Base-by-base conservation (phyloP, 768 basidiomycete species). In the Suillus subluteus region DNA sequence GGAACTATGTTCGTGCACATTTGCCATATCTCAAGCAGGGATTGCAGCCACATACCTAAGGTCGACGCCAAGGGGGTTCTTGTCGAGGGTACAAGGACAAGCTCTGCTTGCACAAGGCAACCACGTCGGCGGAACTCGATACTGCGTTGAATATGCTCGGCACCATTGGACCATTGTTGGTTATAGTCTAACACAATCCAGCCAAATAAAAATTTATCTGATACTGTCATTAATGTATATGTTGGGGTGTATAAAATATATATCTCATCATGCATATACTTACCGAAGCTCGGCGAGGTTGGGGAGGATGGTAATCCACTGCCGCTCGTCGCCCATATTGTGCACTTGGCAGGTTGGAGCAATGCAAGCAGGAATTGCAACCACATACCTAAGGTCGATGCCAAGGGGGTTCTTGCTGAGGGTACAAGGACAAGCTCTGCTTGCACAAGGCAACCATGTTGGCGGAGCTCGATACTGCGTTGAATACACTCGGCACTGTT, bases 131-230 rank as follows among this genome's bases (percentile, higher is more conserved):
- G 8, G 43, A 41, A 18, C 18, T 44, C 18, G 18, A 44, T 44
- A 44, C 40, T 41, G 43, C 8, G 15, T 48, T 15, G 13, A 4
- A 21, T 4, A 11, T 8, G 30, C 46, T 18, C 30, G 40, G 38
- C 23, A 43, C 46, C 23, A 15, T 62, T n/a, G 63, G 26, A 8
- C 55, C 58, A 52, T 40, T 12, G 43, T 40, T 58, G 4, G n/a
- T 54, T 63, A n/a, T 67, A n/a, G 40, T 64, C 63, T 40, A 32
- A 40, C 11, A 21, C 18, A 46, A 8, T 46, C 44, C 44, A 21
- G 7, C 44, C 21, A 21, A 8, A 21, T 46, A 46, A 21, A 46
- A 9, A 7, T 8, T 46, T 46, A 21, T 9, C 44, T 21, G 2
- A 46, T 4, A 1, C 21, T 8, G 44, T 46, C 44, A 46, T 21